Conservation (phyloP, 2,329 filamentous ascomycete species). For the Aspergillus terreus region DNA sequence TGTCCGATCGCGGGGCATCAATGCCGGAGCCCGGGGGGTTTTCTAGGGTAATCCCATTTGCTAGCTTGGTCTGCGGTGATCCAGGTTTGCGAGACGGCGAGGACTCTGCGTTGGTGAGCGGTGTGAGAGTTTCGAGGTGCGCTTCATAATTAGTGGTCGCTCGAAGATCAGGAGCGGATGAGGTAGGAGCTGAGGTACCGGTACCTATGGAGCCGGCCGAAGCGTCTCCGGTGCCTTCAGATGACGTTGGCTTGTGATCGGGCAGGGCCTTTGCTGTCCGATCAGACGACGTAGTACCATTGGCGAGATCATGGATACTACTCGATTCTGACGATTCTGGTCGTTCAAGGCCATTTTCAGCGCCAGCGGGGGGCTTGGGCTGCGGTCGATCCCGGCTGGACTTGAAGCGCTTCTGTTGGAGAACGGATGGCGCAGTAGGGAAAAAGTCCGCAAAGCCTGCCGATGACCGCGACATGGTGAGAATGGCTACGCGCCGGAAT, state of each 20-base stretch:
- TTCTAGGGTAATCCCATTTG: conserved; percentile 27
- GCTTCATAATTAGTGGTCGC: conserved; percentile 56
- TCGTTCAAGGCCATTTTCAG: conserved; percentile 17
- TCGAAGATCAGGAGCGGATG: conserved; percentile 47
- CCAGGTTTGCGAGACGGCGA: conserved; percentile 59
- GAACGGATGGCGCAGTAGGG: conserved; percentile 68
- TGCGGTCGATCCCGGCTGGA: conserved; percentile 59
- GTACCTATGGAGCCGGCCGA: conserved; percentile 71
- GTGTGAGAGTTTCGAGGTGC: conserved; percentile 55
- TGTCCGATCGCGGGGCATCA: conserved; percentile 25
- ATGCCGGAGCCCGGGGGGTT: conserved; percentile 28
- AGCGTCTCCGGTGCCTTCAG: conserved; percentile 59
- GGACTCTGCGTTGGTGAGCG: conserved; percentile 63
- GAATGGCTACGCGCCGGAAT: conserved; percentile 41
- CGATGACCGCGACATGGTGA: conserved; percentile 74
- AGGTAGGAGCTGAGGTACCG: conserved; percentile 68
- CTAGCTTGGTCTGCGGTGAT: conserved; percentile 45
- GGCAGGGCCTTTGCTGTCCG: conserved; percentile 10
- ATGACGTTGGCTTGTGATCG: conserved; percentile 13
- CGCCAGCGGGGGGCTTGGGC: conserved; percentile 43
- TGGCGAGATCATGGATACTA: conserved; percentile 9
- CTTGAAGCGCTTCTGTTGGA: conserved; percentile 47
- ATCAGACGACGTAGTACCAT: conserved; percentile 14
- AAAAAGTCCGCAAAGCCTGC: conserved; percentile 86
- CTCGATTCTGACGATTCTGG: conserved; percentile 9